phyloP scores from a whole-genome alignment of 177 flowering plant species.

The Vitis hybrid region DNA sequence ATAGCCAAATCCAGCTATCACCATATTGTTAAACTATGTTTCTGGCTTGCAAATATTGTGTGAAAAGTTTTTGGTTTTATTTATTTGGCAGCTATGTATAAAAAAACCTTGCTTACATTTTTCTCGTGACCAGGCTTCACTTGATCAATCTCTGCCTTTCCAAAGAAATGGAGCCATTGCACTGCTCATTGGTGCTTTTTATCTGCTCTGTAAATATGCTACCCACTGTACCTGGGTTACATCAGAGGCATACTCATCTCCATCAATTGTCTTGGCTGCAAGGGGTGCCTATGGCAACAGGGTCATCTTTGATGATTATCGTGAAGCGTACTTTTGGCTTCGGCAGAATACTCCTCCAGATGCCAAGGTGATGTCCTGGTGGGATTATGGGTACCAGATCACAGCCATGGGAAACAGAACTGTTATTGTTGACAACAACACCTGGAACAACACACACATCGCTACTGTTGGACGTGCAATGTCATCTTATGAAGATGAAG shows the following conservation, averaged over 20 bases:
- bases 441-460: conserved; percentile 98
- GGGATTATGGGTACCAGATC: conserved; percentile 99
- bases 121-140: conserved; percentile 48
- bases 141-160: conserved; percentile 85
- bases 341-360: conserved; percentile 95
- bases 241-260: conserved; percentile 99
- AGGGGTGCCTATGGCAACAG: conserved; percentile 94
- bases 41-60: not conserved
- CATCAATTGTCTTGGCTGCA: conserved; percentile 98
- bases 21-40: not conserved
- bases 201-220: conserved; percentile 84
- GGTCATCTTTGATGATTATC: conserved; percentile 95
- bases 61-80: not conserved
- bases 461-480: conserved; percentile 99
- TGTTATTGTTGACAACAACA: conserved; percentile 96
- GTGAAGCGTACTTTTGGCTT: conserved; percentile 98
- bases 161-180: conserved; percentile 83
- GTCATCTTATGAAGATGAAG: conserved; percentile 98
- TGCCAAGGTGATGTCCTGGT: conserved; percentile 99
- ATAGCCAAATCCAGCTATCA: not conserved
- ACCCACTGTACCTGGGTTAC: conserved; percentile 99
- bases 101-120: not conserved
- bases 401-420: conserved; percentile 99
- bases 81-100: not conserved
- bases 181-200: conserved; percentile 87